A percentile compares a stretch with the other conserved stretches of the same genome.
Evolutionary conservation across 2,329 filamentous ascomycete genomes (phyloP).

Genomic region (Fusarium acutatum): DNA sequence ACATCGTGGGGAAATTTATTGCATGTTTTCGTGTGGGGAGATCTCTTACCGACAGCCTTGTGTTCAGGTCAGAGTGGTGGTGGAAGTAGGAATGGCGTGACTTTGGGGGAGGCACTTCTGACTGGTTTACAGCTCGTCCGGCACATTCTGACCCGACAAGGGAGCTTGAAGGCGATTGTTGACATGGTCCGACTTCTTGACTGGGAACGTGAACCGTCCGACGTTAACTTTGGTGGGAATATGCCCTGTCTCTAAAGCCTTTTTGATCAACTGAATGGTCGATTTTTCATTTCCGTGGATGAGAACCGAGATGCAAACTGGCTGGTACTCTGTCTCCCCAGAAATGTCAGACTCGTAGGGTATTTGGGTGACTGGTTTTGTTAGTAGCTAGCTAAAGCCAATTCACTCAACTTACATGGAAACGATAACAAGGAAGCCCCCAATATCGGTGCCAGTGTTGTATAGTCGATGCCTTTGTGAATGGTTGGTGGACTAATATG

Average conservation of each 20-base stretch:
- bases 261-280: conserved; percentile 42
- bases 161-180: background rate
- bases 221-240: conserved; percentile 43
- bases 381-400: conserved; percentile 5
- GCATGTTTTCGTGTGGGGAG: conserved; percentile 23
- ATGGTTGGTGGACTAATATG: conserved; percentile 38
- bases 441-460: conserved; percentile 43
- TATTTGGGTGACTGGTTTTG: conserved; percentile 41
- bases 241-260: conserved; percentile 39
- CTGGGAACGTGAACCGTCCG: conserved; percentile 44
- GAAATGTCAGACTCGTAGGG: conserved; percentile 45
- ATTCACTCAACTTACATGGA: conserved; percentile 44
- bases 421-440: conserved; percentile 45
- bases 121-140: conserved; percentile 23
- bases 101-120: conserved; percentile 19
- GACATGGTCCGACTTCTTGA: background rate
- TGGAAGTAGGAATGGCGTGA: conserved; percentile 26
- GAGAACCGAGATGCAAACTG: conserved; percentile 45
- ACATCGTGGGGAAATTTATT: conserved; percentile 20
- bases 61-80: background rate
- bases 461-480: conserved; percentile 38
- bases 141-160: conserved; percentile 5
- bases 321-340: conserved; percentile 40
- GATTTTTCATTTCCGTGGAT: conserved; percentile 40
- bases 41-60: background rate